Evolutionary conservation across 2,329 filamentous ascomycete species (phyloP).

Genomic region (Fusarium staphyleae): DNA sequence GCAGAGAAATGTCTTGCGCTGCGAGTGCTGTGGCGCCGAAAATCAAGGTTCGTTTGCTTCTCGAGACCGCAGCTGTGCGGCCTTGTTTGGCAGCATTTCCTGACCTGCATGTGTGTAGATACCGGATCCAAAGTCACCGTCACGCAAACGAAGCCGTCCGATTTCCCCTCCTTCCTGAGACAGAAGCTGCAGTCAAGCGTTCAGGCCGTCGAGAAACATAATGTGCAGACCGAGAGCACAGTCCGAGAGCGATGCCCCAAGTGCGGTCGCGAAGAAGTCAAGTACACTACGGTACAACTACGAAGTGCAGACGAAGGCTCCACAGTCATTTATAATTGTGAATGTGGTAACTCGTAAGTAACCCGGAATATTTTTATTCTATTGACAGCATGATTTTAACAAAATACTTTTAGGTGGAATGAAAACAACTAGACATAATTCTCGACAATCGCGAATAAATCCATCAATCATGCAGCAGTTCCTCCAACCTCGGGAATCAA

Average conservation of each 20-base stretch:
- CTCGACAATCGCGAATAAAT: slow-evolving; percentile 24
- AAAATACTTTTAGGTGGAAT: slow-evolving; percentile 54
- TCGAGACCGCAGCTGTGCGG: neutral
- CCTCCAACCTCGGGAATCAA: slow-evolving; percentile 73
- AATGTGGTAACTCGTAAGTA: slow-evolving; percentile 80
- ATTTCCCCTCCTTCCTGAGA: slow-evolving; percentile 89
- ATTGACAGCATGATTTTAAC: slow-evolving; percentile 36
- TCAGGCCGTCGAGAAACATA: slow-evolving; percentile 79
- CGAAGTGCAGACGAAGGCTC: slow-evolving; percentile 94
- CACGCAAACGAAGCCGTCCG: slow-evolving; percentile 84
- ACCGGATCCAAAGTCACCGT: slow-evolving; percentile 77
- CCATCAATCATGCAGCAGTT: slow-evolving; percentile 48
- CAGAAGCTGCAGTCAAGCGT: slow-evolving; percentile 85
- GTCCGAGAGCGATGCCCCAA: slow-evolving; percentile 77
- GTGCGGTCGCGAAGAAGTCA: slow-evolving; percentile 83
- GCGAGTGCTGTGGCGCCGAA: slow-evolving; percentile 84
- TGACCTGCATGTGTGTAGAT: slow-evolving; percentile 56
- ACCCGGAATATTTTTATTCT: slow-evolving; percentile 13
- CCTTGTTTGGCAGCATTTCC: slow-evolving; percentile 3
- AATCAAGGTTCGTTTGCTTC: slow-evolving; percentile 71
- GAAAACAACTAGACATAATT: slow-evolving; percentile 62
- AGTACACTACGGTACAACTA: slow-evolving; percentile 83
- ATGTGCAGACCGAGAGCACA: slow-evolving; percentile 74
- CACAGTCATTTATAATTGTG: slow-evolving; percentile 88
- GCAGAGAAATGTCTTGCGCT: slow-evolving; percentile 76